Base-by-base conservation (phyloP, 176 grass and related monocot species). In the Aegilops speltoides region DNA sequence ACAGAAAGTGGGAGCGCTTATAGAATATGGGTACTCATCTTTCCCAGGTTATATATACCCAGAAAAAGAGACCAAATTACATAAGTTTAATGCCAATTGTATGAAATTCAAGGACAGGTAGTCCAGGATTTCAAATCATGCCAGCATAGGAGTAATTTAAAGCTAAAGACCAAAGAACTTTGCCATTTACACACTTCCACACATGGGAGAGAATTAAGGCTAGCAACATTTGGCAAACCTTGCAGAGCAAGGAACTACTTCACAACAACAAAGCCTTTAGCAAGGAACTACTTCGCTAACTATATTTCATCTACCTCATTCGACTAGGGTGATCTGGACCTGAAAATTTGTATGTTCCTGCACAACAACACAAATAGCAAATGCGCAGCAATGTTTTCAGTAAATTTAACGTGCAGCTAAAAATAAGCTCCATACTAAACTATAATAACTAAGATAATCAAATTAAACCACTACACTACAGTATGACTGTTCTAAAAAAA, bases 191-290 rank as follows among this genome's bases (percentile, higher is more conserved):
- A 25, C 62, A 29, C 36, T 29, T 20, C 77, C 59, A 17, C 40
- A 65, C 22, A 78, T 17, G 34, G n/a, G 74, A 78, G 1, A 78
- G 61, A 13, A 45, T 68, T 66, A 85, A 77, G 15, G 33, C 52
- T 85, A 13, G 10, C 20, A 85, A 78, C 33, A 78, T 64, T 76
- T 48, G 22, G 9, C 45, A 86, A 70, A 72, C 77, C 34, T 43
- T n/a, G 79, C 23, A 10, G 3, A 86, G 20, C 56, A 59, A 59
- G 56, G 56, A 59, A 59, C 19, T n/a, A 59, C 17, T 20, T 59
- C 19, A 41, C 40, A 43, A 43, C 41, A 43, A 43, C 41, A 43
- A 43, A 43, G 41, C 41, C 41, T 43, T 43, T 43, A 86, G 20
- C 56, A 59, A 59, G 56, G 56, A 59, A 59, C 19, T 59, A 59